Evolutionary conservation across 1,284 basidiomycete species (phyloP), one percentile per base, ranked within the genome.

Genomic region (Microstroma glucosiphilum): DNA sequence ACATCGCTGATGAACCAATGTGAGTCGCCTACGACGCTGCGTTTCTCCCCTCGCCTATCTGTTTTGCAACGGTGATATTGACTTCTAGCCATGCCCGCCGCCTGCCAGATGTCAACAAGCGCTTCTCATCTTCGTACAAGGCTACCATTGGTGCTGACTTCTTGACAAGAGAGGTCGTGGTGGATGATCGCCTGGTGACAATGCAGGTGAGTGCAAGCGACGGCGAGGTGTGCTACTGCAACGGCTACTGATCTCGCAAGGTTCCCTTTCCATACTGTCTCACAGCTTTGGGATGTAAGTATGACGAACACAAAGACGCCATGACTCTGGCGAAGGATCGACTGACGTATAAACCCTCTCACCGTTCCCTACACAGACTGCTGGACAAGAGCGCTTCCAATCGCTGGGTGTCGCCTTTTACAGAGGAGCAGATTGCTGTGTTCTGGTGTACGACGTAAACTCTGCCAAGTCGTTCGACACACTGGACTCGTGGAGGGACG

Each of bases 1-100:
- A 98, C 94, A 57, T 98, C 94, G 49, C 87, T 99, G 75, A 99
- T 99, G 96, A 98, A 97, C 84, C 96, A 98, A 84, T 98, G 73
- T 78, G 61, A 63, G 75, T 67, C 25, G 6, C 40, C 2, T 17
- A 23, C 25, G 25, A 41, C 43, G 19, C 42, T 23, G 37, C 42
- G 25, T 19, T 21, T n/a, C 42, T 6, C 23, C 42, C n/a, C 8
- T 12, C 6, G 4, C 57, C 37, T 58, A 49, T 42, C 3, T 30
- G 43, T 3, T n/a, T 12, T 6, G 17, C 43, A 12, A 6, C 12
- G 4, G 59, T 3, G 25, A n/a, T 59, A 6, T 23, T 21, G 6
- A 25, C 19, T 59, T 6, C 17, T 7, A 6, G 1, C 25, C 60
- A 6, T 40, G 59, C 30, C 40, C 13, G 15, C 40, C 66, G 19